Percentiles rank a stretch among this genome's conserved stretches.
Evolutionary conservation across 2,329 filamentous ascomycete genomes (phyloP).

Genomic region (Colletotrichum costaricense): DNA sequence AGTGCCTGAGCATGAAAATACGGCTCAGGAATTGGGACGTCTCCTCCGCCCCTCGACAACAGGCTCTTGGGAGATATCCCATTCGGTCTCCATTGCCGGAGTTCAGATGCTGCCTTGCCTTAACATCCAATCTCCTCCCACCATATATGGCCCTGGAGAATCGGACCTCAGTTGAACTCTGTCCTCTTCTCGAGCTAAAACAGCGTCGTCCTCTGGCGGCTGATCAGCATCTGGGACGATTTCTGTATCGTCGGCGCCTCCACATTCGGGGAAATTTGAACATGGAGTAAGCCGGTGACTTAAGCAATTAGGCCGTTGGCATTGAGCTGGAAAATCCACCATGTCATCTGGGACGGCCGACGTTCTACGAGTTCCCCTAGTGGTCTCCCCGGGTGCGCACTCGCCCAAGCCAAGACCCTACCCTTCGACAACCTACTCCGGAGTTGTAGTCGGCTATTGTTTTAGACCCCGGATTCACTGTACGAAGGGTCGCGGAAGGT

Average conservation of each 20-base stretch:
- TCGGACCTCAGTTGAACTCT: not conserved
- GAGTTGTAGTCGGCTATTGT: too few relatives aligned
- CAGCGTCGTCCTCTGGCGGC: not conserved
- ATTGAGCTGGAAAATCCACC: not conserved
- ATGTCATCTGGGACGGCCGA: not conserved
- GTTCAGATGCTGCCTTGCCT: not conserved
- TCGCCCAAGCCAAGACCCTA: not conserved
- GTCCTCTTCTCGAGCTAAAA: not conserved
- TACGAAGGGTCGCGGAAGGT: too few relatives aligned
- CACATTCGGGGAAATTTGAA: not conserved
- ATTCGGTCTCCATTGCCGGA: not conserved
- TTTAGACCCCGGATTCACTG: too few relatives aligned
- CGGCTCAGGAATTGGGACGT: not conserved
- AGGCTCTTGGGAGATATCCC: too few relatives aligned
- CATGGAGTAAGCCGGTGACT: not conserved
- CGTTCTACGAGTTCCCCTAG: not conserved
- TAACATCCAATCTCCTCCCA: not conserved
- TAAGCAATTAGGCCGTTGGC: not conserved
- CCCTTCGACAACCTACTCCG: not conserved
- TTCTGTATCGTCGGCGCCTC: slow-evolving; percentile 3
- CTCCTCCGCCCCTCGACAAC: not conserved
- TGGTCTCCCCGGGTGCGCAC: not conserved
- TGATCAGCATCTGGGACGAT: not conserved
- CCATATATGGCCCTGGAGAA: not conserved
- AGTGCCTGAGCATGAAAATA: not conserved